Percentiles rank a stretch among this genome's conserved stretches.
Evolutionary conservation across 1,284 basidiomycete genomes (phyloP).

Genomic region (Pseudozyma thailandica): DNA sequence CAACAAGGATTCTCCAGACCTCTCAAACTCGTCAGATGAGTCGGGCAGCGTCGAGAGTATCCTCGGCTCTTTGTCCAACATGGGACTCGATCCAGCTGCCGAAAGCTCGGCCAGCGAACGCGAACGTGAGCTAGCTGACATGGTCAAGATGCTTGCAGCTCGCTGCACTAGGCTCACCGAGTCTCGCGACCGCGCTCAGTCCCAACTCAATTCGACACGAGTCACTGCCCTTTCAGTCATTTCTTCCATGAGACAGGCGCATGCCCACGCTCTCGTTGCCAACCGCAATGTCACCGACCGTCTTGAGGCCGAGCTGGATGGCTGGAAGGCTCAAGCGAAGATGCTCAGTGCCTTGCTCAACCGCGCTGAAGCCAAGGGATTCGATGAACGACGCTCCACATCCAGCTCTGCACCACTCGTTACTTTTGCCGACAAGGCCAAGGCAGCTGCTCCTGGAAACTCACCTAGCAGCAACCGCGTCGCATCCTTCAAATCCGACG

Average conservation of each 20-base stretch:
- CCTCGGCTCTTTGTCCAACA: conserved; percentile 44
- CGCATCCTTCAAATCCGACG: conserved; percentile 28
- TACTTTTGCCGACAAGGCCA: conserved; percentile 35
- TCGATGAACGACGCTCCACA: conserved; percentile 42
- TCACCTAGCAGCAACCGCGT: conserved; percentile 31
- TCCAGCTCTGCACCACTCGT: conserved; percentile 19
- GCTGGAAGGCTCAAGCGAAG: conserved; percentile 60
- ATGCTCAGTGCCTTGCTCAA: conserved; percentile 63
- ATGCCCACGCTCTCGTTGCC: conserved; percentile 56
- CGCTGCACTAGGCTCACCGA: conserved; percentile 37
- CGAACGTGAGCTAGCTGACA: conserved; percentile 47
- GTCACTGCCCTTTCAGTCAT: conserved; percentile 63
- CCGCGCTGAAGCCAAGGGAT: conserved; percentile 49
- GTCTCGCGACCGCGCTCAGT: conserved; percentile 33
- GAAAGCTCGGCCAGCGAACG: conserved; percentile 29
- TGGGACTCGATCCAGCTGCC: conserved; percentile 49
- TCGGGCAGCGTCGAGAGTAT: conserved; percentile 30
- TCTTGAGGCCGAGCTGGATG: conserved; percentile 63
- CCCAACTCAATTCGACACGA: conserved; percentile 56
- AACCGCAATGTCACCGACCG: conserved; percentile 56
- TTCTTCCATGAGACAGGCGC: conserved; percentile 57
- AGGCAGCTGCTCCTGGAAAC: conserved; percentile 22
- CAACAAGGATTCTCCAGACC: conserved; percentile 15
- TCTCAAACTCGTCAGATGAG: conserved; percentile 22
- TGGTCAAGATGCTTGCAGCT: conserved; percentile 51